Evolutionary conservation across 2,329 filamentous ascomycete genomes (phyloP).

Genomic region (Colletotrichum limetticola): DNA sequence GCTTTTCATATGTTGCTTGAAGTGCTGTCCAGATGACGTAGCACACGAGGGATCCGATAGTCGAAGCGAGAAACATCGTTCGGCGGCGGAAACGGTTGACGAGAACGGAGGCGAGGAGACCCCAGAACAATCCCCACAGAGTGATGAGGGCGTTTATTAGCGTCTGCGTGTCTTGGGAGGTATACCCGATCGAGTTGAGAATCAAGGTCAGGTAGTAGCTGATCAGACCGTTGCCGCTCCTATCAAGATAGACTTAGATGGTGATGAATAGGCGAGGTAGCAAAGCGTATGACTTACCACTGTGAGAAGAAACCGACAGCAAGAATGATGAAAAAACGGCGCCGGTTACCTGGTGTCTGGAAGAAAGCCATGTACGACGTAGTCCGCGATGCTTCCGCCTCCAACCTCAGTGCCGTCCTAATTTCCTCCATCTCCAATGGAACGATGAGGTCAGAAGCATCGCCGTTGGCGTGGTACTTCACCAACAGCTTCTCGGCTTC

Average conservation of each 20-base stretch:
- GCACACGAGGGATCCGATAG: conserved; percentile 39
- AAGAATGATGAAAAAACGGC: conserved; percentile 56
- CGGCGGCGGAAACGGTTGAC: conserved; percentile 34
- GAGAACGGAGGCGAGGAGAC: conserved; percentile 45
- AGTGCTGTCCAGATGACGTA: conserved; percentile 36
- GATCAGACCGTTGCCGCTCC: conserved; percentile 44
- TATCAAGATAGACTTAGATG: conserved; percentile 43
- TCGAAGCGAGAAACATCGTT: conserved; percentile 44
- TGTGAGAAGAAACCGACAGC: conserved; percentile 61
- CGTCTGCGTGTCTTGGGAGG: conserved; percentile 39
- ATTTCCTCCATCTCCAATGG: conserved; percentile 42
- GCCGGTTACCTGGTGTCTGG: conserved; percentile 38
- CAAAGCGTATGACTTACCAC: conserved; percentile 20
- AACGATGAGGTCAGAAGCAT: conserved; percentile 60
- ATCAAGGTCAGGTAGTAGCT: conserved; percentile 52
- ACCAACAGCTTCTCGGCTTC: conserved; percentile 44
- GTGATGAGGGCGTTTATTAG: conserved; percentile 44
- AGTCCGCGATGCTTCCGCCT: conserved; percentile 27
- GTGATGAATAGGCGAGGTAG: not conserved
- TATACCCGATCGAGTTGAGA: conserved; percentile 45
- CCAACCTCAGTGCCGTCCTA: conserved; percentile 27
- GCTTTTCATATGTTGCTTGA: conserved; percentile 37
- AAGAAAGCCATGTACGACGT: conserved; percentile 38
- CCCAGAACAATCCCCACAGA: conserved; percentile 34
- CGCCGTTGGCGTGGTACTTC: conserved; percentile 63